phyloP scores from a whole-genome alignment of 2,329 filamentous ascomycete species.

The Ceratocystiopsis sp. region DNA sequence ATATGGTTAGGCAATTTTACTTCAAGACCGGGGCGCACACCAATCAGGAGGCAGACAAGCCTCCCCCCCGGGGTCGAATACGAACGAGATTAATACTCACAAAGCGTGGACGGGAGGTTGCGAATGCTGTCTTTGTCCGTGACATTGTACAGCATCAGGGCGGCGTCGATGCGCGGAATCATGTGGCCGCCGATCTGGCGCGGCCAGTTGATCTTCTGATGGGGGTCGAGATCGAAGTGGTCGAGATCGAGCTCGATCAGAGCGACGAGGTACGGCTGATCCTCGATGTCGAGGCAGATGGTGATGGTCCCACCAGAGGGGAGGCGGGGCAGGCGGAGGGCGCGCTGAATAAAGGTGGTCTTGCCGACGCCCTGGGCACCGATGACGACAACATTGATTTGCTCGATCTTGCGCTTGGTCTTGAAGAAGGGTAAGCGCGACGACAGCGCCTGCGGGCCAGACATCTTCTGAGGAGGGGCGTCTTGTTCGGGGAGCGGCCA shows the following conservation, averaged over 20 bases:
- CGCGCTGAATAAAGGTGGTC: constrained; percentile 48
- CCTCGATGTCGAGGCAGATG: constrained; percentile 41
- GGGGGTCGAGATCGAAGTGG: constrained; percentile 42
- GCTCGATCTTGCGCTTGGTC: constrained; percentile 27
- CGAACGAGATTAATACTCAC: constrained; percentile 35
- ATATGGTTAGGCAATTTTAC: neutral
- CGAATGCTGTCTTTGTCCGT: constrained; percentile 59
- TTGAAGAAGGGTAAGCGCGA: too few relatives aligned
- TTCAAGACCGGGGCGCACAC: neutral
- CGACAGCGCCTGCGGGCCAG: too few relatives aligned
- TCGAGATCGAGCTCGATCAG: constrained; percentile 50
- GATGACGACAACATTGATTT: constrained; percentile 49
- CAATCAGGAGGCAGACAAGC: neutral
- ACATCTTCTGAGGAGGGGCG: neutral
- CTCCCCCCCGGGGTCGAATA: neutral
- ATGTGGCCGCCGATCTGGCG: constrained; percentile 52
- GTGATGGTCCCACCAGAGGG: constrained; percentile 38
- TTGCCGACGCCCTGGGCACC: constrained; percentile 51
- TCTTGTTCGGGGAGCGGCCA: constrained; percentile 32
- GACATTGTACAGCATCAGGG: constrained; percentile 76
- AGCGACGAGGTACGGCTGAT: constrained; percentile 38
- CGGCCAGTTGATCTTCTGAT: constrained; percentile 46
- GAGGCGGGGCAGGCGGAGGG: constrained; percentile 35
- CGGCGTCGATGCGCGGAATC: constrained; percentile 64
- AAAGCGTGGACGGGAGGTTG: constrained; percentile 57